Evolutionary conservation across 345 rosid genomes (phyloP), one percentile per base, ranked within the genome.

Genomic region (Psidium friedrichsthalianum): DNA sequence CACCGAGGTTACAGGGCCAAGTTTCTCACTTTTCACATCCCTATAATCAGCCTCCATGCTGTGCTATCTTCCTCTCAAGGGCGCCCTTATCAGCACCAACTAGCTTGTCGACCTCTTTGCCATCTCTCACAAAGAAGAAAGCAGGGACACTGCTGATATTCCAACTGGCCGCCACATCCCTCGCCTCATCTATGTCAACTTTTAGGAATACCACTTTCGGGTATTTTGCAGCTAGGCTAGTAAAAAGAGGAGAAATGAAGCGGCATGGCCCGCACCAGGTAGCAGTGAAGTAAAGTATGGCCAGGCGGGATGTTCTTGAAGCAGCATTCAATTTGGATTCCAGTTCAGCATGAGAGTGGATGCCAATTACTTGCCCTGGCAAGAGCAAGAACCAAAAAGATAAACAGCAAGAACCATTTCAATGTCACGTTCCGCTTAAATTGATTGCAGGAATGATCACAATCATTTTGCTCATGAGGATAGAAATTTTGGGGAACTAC

Each of bases 221-320:
- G 86, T 95, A 87, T 86, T 94, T 91, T n/a, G 89, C 88, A n/a
- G 98, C 98, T 90, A 93, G 89, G 88, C 82, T 94, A 57, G 95
- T 89, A 86, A 90, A 95, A 64, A 92, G 88, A n/a, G 99, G 98
- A 84, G 98, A 93, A 89, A 96, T 94, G 92, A 93, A 89, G 20
- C 95, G 98, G 88, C 98, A 96, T 7, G 98, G 99, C 51, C 98
- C 98, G 69, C 99, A 96, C 99, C 99, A 96, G 53, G 95, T 88
- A 54, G 99, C 98, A 6, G 99, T 96, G 88, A 96, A 96, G 90
- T 96, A 96, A 59, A 96, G 82, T 86, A 96, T 90, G 55, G 92
- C 90, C 85, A 96, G 94, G 24, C 98, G 95, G 4, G 94, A 96
- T 76, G 94, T 88, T 89, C 86, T 93, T 61, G 92, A 89, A 42